Percentiles rank a stretch among this genome's conserved stretches.
Conservation (phyloP, 495 filamentous ascomycete species). For the Endocarpon pusillum region DNA sequence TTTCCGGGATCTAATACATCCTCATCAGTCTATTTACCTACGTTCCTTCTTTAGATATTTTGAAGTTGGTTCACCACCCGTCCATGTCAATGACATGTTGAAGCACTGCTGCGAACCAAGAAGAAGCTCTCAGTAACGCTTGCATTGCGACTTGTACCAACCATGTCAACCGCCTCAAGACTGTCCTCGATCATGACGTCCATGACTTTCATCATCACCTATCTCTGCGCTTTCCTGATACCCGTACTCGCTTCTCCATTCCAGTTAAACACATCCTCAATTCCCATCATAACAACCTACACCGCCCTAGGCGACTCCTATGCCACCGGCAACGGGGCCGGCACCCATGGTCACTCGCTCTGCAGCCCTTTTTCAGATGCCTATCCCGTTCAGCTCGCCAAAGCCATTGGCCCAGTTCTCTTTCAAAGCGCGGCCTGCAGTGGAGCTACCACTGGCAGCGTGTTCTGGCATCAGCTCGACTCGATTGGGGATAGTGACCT, state of each 20-base stretch:
- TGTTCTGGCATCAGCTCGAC: constrained; percentile 1
- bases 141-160: too few species aligned
- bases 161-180: too few species aligned
- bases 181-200: too few species aligned
- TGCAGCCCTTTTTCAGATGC: constrained; percentile 23
- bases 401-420: constrained; percentile 9
- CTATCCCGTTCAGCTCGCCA: constrained; percentile 20
- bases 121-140: too few species aligned
- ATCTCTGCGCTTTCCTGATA: neutral
- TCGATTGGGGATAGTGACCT: neutral
- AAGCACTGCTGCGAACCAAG: too few species aligned
- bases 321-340: constrained; percentile 29
- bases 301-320: constrained; percentile 32
- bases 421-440: constrained; percentile 6
- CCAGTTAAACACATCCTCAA: constrained; percentile 8
- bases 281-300: constrained; percentile 22
- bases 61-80: too few species aligned
- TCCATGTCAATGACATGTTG: too few species aligned
- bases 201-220: neutral
- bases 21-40: too few species aligned
- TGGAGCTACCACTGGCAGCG: constrained; percentile 4
- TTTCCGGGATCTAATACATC: too few species aligned
- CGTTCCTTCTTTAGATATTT: too few species aligned
- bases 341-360: constrained; percentile 5
- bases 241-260: neutral